phyloP scores from a whole-genome alignment of 148 eudicot genomes.

The Rhododendron vialii region DNA sequence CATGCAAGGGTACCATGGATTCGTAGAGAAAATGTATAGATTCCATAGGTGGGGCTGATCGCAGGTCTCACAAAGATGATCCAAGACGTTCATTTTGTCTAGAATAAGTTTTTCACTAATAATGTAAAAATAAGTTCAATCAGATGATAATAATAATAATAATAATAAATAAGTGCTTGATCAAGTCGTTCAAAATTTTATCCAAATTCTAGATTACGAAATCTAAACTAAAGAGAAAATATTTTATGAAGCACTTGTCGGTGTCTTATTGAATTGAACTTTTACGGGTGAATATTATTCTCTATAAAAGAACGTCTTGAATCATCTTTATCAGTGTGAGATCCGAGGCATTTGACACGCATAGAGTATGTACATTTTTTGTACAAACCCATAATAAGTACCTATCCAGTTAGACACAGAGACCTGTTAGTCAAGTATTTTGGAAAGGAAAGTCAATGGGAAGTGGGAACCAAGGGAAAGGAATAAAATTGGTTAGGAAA shows the following conservation, averaged over 20 bases:
- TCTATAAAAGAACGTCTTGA: not conserved
- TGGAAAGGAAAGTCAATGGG: not conserved
- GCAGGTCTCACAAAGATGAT: not conserved
- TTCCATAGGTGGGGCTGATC: not conserved
- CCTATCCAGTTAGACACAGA: not conserved
- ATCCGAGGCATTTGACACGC: not conserved
- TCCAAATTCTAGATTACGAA: not conserved
- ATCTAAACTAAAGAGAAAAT: not conserved
- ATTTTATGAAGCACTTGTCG: not conserved
- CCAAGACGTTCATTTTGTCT: not conserved
- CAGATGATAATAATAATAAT: too few relatives aligned
- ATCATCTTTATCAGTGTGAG: not conserved
- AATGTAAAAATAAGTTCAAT: too few relatives aligned
- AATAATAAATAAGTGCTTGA: not conserved
- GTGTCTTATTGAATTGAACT: not conserved
- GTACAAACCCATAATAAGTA: not conserved
- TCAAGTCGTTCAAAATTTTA: not conserved
- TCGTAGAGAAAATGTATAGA: not conserved
- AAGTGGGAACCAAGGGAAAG: not conserved
- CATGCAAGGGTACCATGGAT: not conserved
- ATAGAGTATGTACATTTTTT: too few relatives aligned
- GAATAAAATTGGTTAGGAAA: too few relatives aligned
- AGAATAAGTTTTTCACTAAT: too few relatives aligned
- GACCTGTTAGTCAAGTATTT: too few relatives aligned
- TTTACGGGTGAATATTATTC: too few relatives aligned